Evolutionary conservation across 1,284 basidiomycete genomes (phyloP).

Genomic region (Trametes polyzona): DNA sequence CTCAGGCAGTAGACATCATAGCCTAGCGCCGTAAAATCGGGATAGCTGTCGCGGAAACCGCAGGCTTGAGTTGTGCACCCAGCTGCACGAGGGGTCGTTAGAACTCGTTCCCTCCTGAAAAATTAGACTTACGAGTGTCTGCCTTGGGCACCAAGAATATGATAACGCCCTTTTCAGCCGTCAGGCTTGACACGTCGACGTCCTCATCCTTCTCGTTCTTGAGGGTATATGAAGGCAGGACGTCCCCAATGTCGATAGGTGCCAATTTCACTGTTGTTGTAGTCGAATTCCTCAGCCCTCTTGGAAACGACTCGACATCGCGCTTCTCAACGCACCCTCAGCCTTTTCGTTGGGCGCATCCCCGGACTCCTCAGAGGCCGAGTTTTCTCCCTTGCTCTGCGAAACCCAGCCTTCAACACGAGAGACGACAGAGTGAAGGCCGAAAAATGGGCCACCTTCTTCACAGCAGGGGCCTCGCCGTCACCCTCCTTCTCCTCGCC

Average conservation of each 20-base stretch:
- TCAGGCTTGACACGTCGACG: slow-evolving; percentile 61
- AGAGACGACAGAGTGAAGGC: neutral
- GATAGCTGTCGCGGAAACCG: slow-evolving; percentile 82
- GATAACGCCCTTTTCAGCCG: slow-evolving; percentile 75
- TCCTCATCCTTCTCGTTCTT: slow-evolving; percentile 82
- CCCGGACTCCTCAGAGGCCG: slow-evolving; percentile 18
- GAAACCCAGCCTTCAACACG: neutral
- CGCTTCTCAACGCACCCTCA: slow-evolving; percentile 8
- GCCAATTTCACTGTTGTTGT: slow-evolving; percentile 10
- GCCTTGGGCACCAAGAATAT: slow-evolving; percentile 86
- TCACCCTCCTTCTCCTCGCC: slow-evolving; percentile 20
- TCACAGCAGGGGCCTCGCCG: slow-evolving; percentile 30
- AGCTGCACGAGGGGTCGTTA: slow-evolving; percentile 46
- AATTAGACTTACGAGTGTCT: slow-evolving; percentile 69
- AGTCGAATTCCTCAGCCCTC: neutral
- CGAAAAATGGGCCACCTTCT: slow-evolving; percentile 29
- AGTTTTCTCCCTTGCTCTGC: slow-evolving; percentile 29
- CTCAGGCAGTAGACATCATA: slow-evolving; percentile 89
- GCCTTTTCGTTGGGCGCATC: slow-evolving; percentile 9
- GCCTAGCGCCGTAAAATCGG: slow-evolving; percentile 69
- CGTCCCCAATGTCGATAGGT: slow-evolving; percentile 72
- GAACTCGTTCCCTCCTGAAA: neutral
- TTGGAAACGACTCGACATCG: too few relatives aligned
- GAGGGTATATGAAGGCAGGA: slow-evolving; percentile 75
- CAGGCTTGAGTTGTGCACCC: slow-evolving; percentile 91